These are phyloP conservation scores for Ceraceosorus bombacis DNA, from an alignment of 1,284 basidiomycete species.

Conservation along the genomic window DNA sequence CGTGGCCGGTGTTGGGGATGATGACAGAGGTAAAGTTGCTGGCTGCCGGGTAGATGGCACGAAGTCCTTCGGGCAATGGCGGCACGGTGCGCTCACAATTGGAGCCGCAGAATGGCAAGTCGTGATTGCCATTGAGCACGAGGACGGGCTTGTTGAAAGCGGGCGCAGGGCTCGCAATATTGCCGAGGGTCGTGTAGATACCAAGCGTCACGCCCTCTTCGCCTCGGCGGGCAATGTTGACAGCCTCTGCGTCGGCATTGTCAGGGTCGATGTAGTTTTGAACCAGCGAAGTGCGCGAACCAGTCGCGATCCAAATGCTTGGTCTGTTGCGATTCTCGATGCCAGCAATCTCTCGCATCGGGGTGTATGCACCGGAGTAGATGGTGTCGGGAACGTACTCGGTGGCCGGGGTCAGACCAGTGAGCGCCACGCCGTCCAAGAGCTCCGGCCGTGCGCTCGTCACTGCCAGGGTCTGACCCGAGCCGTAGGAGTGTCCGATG, in stretches of 20 bases:
- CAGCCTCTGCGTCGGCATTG: constrained; percentile 44
- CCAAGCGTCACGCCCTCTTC: constrained; percentile 47
- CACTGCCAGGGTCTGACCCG: constrained; percentile 10
- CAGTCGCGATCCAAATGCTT: no score
- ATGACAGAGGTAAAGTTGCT: constrained; percentile 23
- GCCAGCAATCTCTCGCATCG: no score
- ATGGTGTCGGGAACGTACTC: no score
- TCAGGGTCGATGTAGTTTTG: constrained; percentile 49
- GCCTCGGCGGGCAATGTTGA: constrained; percentile 25
- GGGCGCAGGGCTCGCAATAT: constrained; percentile 22
- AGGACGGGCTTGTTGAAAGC: constrained; percentile 47
- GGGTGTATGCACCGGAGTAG: no score
- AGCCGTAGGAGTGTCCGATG: constrained; percentile 20
- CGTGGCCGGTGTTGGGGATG: constrained; percentile 24
- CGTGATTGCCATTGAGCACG: constrained; percentile 50
- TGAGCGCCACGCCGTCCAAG: constrained; percentile 16
- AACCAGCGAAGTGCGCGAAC: no score
- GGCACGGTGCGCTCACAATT: constrained; percentile 34
- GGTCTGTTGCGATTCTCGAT: no score
- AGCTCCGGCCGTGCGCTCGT: constrained; percentile 9
- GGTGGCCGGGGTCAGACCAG: background rate
- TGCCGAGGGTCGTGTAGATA: constrained; percentile 38
- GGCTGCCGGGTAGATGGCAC: constrained; percentile 21
- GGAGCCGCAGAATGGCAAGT: constrained; percentile 44
- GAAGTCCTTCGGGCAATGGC: no score